A percentile compares a stretch with the other conserved stretches of the same genome.
phyloP scores from a whole-genome alignment of 306 rosid species.

The Acmispon strigosus region DNA sequence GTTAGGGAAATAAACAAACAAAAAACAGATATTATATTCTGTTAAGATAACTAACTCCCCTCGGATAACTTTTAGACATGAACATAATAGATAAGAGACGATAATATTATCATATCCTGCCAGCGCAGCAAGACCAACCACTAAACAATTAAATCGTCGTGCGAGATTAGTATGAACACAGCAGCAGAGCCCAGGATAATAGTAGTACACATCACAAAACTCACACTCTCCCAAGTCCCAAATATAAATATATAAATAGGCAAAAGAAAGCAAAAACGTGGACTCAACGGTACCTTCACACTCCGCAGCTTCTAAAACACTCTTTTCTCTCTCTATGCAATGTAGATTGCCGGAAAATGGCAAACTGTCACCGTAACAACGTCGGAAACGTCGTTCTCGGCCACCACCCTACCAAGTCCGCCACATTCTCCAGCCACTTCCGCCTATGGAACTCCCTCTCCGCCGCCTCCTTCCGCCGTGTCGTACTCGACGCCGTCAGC shows the following conservation, averaged over 20 bases:
- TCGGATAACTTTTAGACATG: too few relatives aligned
- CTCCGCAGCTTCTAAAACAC: background rate
- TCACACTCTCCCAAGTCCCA: background rate
- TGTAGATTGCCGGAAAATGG: conserved; percentile 54
- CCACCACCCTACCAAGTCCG: conserved; percentile 28
- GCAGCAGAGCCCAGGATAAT: background rate
- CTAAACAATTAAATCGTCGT: too few relatives aligned
- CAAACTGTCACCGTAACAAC: conserved; percentile 58
- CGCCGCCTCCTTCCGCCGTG: conserved; percentile 62
- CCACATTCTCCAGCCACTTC: conserved; percentile 28
- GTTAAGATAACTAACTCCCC: too few relatives aligned
- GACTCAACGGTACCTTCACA: conserved; percentile 20
- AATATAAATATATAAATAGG: background rate
- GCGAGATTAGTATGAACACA: background rate
- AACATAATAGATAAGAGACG: too few relatives aligned
- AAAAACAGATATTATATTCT: too few relatives aligned
- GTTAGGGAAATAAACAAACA: too few relatives aligned
- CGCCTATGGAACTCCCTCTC: conserved; percentile 61
- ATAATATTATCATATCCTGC: too few relatives aligned
- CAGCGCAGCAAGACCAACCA: too few relatives aligned
- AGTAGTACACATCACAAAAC: background rate
- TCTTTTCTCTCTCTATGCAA: conserved; percentile 14
- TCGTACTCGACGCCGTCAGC: conserved; percentile 65
- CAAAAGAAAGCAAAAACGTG: background rate
- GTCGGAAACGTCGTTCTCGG: conserved; percentile 56